Evolutionary conservation across 2,329 filamentous ascomycete species (phyloP), one percentile per base, ranked within the genome.

Genomic region (Cercospora berteroae): DNA sequence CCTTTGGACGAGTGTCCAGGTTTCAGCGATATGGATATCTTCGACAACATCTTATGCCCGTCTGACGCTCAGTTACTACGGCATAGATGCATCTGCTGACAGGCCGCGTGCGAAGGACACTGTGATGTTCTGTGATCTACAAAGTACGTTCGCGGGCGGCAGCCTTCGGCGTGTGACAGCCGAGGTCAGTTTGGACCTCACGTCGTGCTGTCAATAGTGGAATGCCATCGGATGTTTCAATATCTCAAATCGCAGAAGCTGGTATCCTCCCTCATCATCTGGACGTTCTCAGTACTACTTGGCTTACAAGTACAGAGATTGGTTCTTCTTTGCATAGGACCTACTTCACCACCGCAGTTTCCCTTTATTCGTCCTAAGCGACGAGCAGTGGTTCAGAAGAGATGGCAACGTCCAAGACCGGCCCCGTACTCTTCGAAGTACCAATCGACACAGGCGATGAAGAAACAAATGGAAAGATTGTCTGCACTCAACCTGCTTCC

Each of bases 401-500:
- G 2, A 52, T 52, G 48, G 48, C 20, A 2, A 9, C 48, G 6
- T 7, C 23, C 20, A 52, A 52, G 6, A 25, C 48, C 16, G 23
- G 48, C 48, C 12, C 20, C 5, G 13, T 52, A 8, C 71, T 78
- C 5, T 77, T 77, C 70, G 68, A 74, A 42, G 52, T 78, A 3
- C 74, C 76, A 12, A 77, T 77, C 67, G 69, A 62, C 36, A 57
- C 56, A n/a, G 57, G 29, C 39, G 59, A 55, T 33, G 33, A 67
- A 33, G 63, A 55, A 52, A 44, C 67, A 69, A 50, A 69, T 69
- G 69, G 71, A 63, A 72, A 72, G 8, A 66, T 94, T 70, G 81
- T 84, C 70, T 88, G 87, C 82, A 89, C 89, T 10, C 81, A 85
- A 63, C 88, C 90, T 1, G 78, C 82, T 13, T 82, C 85, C 4